Conservation (phyloP, 2,329 filamentous ascomycete species). For the Microsporum audouinii region DNA sequence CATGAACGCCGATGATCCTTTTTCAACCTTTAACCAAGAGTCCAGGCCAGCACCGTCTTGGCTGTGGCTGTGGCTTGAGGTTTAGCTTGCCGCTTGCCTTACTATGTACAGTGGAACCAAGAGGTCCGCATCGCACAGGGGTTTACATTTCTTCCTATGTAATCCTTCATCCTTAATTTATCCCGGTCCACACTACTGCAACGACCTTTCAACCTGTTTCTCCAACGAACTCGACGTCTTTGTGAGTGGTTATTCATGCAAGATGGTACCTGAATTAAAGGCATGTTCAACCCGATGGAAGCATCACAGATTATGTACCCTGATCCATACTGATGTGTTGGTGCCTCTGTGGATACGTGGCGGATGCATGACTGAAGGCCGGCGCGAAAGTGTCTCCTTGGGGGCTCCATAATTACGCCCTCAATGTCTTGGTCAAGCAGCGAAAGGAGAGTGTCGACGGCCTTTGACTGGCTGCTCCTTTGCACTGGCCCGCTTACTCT, state of each 20-base stretch:
- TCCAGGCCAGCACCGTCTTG: neutral
- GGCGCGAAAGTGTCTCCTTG: neutral
- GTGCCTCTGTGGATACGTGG: slow-evolving; percentile 1
- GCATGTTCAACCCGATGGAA: neutral
- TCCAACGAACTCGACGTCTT: neutral
- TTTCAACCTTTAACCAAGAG: neutral
- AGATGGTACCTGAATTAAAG: neutral
- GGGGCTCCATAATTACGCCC: neutral
- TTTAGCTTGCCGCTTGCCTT: neutral
- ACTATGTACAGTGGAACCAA: neutral
- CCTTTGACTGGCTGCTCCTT: neutral
- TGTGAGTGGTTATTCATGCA: neutral
- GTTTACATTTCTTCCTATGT: neutral
- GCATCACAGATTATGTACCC: neutral
- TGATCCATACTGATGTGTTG: neutral
- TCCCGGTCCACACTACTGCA: neutral
- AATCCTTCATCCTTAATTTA: neutral
- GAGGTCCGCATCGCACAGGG: neutral
- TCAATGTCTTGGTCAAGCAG: neutral
- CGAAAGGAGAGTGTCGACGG: neutral
- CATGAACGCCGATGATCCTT: neutral
- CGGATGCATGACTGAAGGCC: neutral
- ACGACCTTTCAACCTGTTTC: neutral
- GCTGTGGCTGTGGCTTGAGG: slow-evolving; percentile 1
- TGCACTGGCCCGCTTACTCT: neutral